These are phyloP conservation scores for Marsdenia floribunda DNA, from an alignment of 257 asterid species.

Conservation along the genomic window DNA sequence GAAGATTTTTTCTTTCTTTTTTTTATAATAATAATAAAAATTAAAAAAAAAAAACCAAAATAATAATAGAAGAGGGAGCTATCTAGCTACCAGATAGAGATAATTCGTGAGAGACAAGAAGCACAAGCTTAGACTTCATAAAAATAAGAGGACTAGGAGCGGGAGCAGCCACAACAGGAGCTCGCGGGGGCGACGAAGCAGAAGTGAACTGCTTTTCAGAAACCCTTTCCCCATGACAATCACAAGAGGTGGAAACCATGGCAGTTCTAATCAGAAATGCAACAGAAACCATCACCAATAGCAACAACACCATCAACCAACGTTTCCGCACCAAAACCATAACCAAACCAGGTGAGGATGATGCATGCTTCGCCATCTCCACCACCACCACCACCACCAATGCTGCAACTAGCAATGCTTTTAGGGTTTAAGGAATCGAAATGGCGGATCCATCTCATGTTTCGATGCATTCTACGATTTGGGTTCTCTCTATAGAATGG, in stretches of 20 bases:
- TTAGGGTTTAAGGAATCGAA: constrained; percentile 16
- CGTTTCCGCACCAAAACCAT: constrained; percentile 27
- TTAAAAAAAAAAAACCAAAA: constrained; percentile 3
- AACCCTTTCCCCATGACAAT: constrained; percentile 18
- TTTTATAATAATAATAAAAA: too few species aligned
- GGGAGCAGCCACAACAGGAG: constrained; percentile 24
- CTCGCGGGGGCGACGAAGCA: constrained; percentile 7
- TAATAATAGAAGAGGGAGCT: background rate
- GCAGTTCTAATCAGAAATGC: constrained; percentile 26
- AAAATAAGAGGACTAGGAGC: constrained; percentile 56
- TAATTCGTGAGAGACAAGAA: constrained; percentile 79
- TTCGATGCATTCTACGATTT: constrained; percentile 21
- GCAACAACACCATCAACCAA: constrained; percentile 24
- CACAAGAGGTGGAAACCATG: constrained; percentile 22
- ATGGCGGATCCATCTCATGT: constrained; percentile 18
- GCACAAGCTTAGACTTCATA: constrained; percentile 78
- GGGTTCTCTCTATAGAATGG: constrained; percentile 12
- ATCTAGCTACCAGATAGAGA: constrained; percentile 62
- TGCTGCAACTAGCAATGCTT: background rate
- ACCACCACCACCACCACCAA: constrained; percentile 4
- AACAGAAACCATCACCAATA: constrained; percentile 24
- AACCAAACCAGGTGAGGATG: constrained; percentile 16
- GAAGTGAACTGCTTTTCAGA: constrained; percentile 22
- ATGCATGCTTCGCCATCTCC: constrained; percentile 28
- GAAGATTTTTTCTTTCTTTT: constrained; percentile 29